Percentiles rank a stretch among this genome's conserved stretches.
phyloP scores from a whole-genome alignment of 768 basidiomycete genomes.

The Suillus tomentosus region DNA sequence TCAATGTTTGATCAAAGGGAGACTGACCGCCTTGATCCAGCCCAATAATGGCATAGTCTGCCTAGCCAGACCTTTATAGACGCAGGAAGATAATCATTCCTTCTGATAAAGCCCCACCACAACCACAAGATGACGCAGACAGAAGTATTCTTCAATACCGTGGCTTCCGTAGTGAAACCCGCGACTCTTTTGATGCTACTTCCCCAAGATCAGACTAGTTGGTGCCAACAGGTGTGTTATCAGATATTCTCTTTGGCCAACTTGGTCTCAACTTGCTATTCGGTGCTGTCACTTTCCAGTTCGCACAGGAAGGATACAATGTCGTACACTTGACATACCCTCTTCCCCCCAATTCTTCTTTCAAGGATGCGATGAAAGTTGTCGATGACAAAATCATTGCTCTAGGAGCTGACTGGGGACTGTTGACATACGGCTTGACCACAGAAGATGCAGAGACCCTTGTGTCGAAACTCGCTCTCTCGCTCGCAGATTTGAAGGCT shows the following conservation, averaged over 20 bases:
- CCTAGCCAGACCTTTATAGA: not conserved
- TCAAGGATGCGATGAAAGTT: slow-evolving; percentile 22
- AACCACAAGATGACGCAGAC: slow-evolving; percentile 7
- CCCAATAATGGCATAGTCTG: not conserved
- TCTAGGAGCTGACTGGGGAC: slow-evolving; percentile 25
- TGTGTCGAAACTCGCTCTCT: slow-evolving; percentile 11
- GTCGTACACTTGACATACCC: slow-evolving; percentile 35
- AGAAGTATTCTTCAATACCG: slow-evolving; percentile 23
- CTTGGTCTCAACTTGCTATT: not conserved
- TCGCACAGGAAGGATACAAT: slow-evolving; percentile 43
- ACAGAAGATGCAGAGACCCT: slow-evolving; percentile 25
- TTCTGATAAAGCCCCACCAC: slow-evolving; percentile 5
- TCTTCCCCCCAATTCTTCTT: slow-evolving; percentile 14
- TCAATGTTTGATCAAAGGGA: not conserved
- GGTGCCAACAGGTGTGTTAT: slow-evolving; percentile 38
- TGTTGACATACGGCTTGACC: slow-evolving; percentile 35
- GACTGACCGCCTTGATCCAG: not conserved
- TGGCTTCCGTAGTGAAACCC: slow-evolving; percentile 33
- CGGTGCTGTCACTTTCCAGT: slow-evolving; percentile 20
- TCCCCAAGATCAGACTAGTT: slow-evolving; percentile 32
- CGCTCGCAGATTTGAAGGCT: slow-evolving; percentile 25
- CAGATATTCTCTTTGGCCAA: not conserved
- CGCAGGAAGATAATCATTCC: not conserved
- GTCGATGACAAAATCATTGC: slow-evolving; percentile 19
- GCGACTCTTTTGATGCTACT: slow-evolving; percentile 34